A percentile compares a stretch with the other conserved stretches of the same genome.
Evolutionary conservation across 768 basidiomycete species (phyloP).

Genomic region (Serendipita sp.): DNA sequence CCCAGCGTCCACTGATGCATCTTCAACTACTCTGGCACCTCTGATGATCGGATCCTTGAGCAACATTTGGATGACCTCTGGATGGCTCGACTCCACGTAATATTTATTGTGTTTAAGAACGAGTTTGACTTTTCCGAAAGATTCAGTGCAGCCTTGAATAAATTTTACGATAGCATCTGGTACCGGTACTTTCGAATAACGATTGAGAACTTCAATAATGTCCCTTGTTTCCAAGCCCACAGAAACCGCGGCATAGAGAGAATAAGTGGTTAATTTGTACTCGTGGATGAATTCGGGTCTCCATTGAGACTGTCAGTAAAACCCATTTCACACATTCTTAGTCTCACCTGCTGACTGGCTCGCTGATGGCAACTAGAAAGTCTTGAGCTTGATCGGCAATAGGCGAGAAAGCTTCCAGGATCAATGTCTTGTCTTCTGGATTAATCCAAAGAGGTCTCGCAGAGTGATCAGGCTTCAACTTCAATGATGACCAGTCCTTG

Average conservation of each 20-base stretch:
- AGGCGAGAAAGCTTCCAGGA: constrained; percentile 93
- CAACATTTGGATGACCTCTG: constrained; percentile 76
- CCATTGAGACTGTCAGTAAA: constrained; percentile 15
- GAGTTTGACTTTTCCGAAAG: constrained; percentile 96
- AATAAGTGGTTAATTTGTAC: constrained; percentile 96
- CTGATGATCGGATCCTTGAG: constrained; percentile 77
- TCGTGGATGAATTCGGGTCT: constrained; percentile 98
- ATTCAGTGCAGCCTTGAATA: constrained; percentile 85
- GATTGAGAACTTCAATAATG: constrained; percentile 70
- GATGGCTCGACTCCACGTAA: constrained; percentile 89
- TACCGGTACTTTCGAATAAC: constrained; percentile 61
- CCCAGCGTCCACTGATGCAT: not conserved
- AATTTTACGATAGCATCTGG: constrained; percentile 72
- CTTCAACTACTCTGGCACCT: constrained; percentile 52
- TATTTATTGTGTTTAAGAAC: constrained; percentile 97
- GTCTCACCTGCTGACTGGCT: constrained; percentile 95
- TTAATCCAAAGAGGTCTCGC: constrained; percentile 94
- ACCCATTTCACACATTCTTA: constrained; percentile 15
- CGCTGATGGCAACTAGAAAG: constrained; percentile 93
- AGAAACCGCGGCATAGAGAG: constrained; percentile 94
- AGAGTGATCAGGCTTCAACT: constrained; percentile 79
- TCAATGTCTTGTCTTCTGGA: constrained; percentile 81
- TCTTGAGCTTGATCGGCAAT: constrained; percentile 98
- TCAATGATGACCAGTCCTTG: constrained; percentile 74
- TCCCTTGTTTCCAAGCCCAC: constrained; percentile 96